Conservation (phyloP, 352 stramenopile genomes). For the Phytophthora europaea region DNA sequence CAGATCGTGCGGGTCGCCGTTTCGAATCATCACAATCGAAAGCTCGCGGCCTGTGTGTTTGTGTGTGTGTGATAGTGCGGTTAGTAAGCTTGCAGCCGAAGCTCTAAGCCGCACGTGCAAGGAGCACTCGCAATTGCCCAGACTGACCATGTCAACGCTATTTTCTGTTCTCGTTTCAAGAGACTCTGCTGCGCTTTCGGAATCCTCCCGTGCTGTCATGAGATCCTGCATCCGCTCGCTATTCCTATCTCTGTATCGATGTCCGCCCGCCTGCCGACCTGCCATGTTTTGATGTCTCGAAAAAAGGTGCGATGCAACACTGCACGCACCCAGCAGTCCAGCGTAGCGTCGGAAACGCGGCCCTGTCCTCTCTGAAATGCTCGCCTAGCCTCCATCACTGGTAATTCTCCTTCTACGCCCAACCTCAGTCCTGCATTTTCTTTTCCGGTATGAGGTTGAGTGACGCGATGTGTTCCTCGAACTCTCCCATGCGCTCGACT, state of each 20-base stretch:
- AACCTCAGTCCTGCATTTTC: slow-evolving; percentile 11
- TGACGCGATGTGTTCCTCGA: slow-evolving; percentile 29
- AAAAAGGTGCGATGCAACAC: slow-evolving; percentile 39
- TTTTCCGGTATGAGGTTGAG: slow-evolving; percentile 33
- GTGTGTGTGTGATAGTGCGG: neutral
- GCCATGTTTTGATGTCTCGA: slow-evolving; percentile 20
- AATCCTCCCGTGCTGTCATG: slow-evolving; percentile 9
- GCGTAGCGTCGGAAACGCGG: slow-evolving; percentile 24
- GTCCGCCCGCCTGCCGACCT: slow-evolving; percentile 9
- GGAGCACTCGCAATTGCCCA: slow-evolving; percentile 8
- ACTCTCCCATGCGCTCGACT: slow-evolving; percentile 41
- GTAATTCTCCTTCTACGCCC: slow-evolving; percentile 40
- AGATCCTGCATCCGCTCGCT: slow-evolving; percentile 13
- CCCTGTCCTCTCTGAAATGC: slow-evolving; percentile 35
- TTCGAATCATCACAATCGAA: slow-evolving; percentile 21
- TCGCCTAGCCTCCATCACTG: slow-evolving; percentile 32
- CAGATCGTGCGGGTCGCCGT: slow-evolving; percentile 17
- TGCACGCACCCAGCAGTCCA: slow-evolving; percentile 32
- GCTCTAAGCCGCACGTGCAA: slow-evolving; percentile 8
- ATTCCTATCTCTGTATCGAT: slow-evolving; percentile 26
- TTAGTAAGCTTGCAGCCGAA: neutral
- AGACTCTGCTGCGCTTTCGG: slow-evolving; percentile 23
- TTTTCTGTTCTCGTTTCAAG: slow-evolving; percentile 28
- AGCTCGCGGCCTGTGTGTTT: neutral
- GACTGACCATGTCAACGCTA: slow-evolving; percentile 32